A percentile compares a stretch with the other conserved stretches of the same genome.
These are phyloP conservation scores for Dipteronia dyeriana DNA, from an alignment of 345 rosid genomes.

Conservation along the genomic window DNA sequence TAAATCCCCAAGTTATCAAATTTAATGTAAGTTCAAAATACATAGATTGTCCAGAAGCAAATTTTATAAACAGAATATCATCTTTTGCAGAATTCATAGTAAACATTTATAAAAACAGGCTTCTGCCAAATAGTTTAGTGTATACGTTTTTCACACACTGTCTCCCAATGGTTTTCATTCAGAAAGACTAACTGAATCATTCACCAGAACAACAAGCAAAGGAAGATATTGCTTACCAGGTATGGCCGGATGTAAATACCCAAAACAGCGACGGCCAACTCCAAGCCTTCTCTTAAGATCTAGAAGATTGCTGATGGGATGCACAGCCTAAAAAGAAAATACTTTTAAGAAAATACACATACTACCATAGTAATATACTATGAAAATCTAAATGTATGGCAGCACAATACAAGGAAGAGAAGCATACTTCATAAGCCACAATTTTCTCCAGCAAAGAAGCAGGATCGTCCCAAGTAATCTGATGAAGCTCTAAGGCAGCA, in stretches of 20 bases:
- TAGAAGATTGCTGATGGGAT: slow-evolving; percentile 88
- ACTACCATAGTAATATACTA: not conserved
- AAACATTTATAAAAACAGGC: too few species aligned
- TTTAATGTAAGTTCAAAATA: not conserved
- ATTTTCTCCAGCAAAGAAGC: slow-evolving; percentile 94
- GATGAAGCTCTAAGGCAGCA: slow-evolving; percentile 88
- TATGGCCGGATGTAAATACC: slow-evolving; percentile 86
- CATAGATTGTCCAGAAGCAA: not conserved
- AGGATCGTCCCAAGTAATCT: slow-evolving; percentile 91
- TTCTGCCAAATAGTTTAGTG: slow-evolving; percentile 2
- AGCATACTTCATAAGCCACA: slow-evolving; percentile 80
- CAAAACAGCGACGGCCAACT: slow-evolving; percentile 85
- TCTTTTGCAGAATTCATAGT: not conserved
- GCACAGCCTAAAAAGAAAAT: slow-evolving; percentile 66
- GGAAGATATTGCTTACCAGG: slow-evolving; percentile 59
- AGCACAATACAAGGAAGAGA: slow-evolving; percentile 10
- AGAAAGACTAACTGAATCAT: not conserved
- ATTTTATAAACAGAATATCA: slow-evolving; percentile 3
- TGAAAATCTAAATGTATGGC: slow-evolving; percentile 1
- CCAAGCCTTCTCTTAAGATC: slow-evolving; percentile 95
- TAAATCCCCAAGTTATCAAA: not conserved
- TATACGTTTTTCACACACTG: not conserved
- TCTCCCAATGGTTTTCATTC: not conserved
- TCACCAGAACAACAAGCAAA: not conserved
- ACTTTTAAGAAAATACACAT: slow-evolving; percentile 9